Evolutionary conservation across 1,139 yeast species (phyloP), one percentile per base, ranked within the genome.

Genomic region (Protomyces arabidopsidicola): DNA sequence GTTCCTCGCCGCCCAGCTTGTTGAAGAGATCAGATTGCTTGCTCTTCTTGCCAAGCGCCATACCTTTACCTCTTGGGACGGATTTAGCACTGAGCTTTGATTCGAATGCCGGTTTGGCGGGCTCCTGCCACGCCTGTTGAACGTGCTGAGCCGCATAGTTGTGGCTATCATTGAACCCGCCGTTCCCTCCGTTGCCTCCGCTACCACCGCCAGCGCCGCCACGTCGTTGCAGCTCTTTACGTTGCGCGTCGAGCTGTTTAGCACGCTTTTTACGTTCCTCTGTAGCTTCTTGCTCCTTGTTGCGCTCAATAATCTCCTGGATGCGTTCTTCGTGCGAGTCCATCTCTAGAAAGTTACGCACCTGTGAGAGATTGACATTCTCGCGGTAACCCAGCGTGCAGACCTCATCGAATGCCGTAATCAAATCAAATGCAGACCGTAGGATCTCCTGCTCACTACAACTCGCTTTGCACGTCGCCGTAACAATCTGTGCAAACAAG

Each of bases 261-360:
- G 98, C 98, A 75, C 90, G 86, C 76, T 95, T 88, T 78, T 91
- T 93, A 76, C 98, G 87, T 76, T 93, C 97, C 76, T 93, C 98
- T 60, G 90, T 87, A 53, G 98, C 98, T 76, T 93, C 98, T 73
- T 90, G 80, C 77, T 93, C 98, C 78, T 93, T 95, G 78, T 93
- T 93, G 67, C 65, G 85, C 76, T 93, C 98, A 72, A 95, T 93
- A 73, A 93, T 91, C 75, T 95, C 98, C 79, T 93, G 98, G 72
- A 95, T 91, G 79, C 90, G 91, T 77, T 95, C 99, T 77, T 95
- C 98, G 73, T 93, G 98, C 50, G 96, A 88, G 76, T 95, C 98
- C 98, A 95, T 93, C 74, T 90, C 95, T 77, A 95, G 80, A 77
- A 89, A 93, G 16, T 95, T 88, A 75, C 84, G 85, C 68, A 95